A percentile compares a stretch with the other conserved stretches of the same genome.
These are phyloP conservation scores for Graphiopsis chlorocephala DNA, from an alignment of 2,329 filamentous ascomycete genomes.

Conservation along the genomic window DNA sequence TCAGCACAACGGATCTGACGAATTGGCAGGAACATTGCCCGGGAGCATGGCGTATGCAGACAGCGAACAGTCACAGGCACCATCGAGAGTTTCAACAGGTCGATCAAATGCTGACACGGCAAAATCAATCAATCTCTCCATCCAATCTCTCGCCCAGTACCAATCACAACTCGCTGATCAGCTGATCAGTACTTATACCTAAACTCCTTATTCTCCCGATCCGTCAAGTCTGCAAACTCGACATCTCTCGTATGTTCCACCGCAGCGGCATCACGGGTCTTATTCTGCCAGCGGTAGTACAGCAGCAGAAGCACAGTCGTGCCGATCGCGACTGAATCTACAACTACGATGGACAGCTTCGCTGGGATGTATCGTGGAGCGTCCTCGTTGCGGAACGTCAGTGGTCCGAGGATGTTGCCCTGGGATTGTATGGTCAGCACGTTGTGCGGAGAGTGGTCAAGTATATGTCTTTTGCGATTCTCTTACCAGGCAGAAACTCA, in stretches of 20 bases:
- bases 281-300: slow-evolving; percentile 48
- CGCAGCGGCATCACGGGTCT: slow-evolving; percentile 39
- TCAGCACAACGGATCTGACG: too few relatives aligned
- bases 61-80: too few relatives aligned
- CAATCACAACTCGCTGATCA: background rate
- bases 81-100: background rate
- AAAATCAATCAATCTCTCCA: background rate
- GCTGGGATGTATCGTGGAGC: slow-evolving; percentile 36
- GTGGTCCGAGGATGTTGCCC: slow-evolving; percentile 38
- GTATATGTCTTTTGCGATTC: too few relatives aligned
- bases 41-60: too few relatives aligned
- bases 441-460: too few relatives aligned
- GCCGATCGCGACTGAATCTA: slow-evolving; percentile 28
- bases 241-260: slow-evolving; percentile 16
- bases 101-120: background rate
- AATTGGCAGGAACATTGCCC: too few relatives aligned
- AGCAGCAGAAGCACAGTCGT: slow-evolving; percentile 45
- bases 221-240: slow-evolving; percentile 43
- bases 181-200: slow-evolving; percentile 40
- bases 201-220: slow-evolving; percentile 57
- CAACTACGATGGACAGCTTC: slow-evolving; percentile 37
- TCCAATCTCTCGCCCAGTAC: background rate
- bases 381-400: slow-evolving; percentile 35
- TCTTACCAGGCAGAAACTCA: slow-evolving; percentile 37
- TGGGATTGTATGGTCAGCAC: background rate